These are phyloP conservation scores for Isabelozyma heimii DNA, from an alignment of 805 yeast species.

Conservation along the genomic window DNA sequence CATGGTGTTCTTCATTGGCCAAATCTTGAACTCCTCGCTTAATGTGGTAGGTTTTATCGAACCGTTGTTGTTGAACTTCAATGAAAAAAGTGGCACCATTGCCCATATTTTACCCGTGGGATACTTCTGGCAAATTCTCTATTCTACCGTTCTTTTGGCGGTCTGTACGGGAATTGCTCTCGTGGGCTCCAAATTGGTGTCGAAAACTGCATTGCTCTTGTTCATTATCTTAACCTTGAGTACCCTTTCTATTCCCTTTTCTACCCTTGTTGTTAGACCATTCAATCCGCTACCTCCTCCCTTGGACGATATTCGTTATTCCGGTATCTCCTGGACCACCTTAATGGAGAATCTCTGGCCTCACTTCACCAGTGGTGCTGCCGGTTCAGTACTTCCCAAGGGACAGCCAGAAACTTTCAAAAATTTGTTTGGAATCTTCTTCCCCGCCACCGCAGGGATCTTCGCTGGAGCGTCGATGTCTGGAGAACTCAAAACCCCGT, in stretches of 20 bases:
- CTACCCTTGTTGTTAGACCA: slow-evolving; percentile 64
- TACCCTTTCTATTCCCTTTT: slow-evolving; percentile 78
- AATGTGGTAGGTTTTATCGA: slow-evolving; percentile 96
- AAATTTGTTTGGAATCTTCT: slow-evolving; percentile 89
- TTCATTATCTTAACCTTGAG: slow-evolving; percentile 67
- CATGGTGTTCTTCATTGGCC: slow-evolving; percentile 90
- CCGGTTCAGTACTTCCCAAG: slow-evolving; percentile 68
- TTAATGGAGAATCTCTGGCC: slow-evolving; percentile 70
- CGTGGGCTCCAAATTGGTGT: slow-evolving; percentile 77
- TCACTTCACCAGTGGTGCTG: slow-evolving; percentile 83
- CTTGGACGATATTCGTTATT: slow-evolving; percentile 45
- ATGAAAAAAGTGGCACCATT: slow-evolving; percentile 55
- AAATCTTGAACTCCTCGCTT: slow-evolving; percentile 84
- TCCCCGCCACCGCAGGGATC: slow-evolving; percentile 98
- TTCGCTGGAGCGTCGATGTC: slow-evolving; percentile 99
- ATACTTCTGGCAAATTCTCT: slow-evolving; percentile 62
- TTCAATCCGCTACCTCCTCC: slow-evolving; percentile 50
- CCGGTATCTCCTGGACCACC: slow-evolving; percentile 74
- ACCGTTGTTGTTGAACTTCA: slow-evolving; percentile 81
- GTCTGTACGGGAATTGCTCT: slow-evolving; percentile 73
- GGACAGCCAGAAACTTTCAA: slow-evolving; percentile 66
- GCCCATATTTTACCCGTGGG: slow-evolving; percentile 63
- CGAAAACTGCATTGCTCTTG: slow-evolving; percentile 75
- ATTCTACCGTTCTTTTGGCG: slow-evolving; percentile 68
- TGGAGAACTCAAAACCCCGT: slow-evolving; percentile 84